Evolutionary conservation across 169 alveolate species (phyloP), one percentile per base, ranked within the genome.

Genomic region (Plasmodium fragile): DNA sequence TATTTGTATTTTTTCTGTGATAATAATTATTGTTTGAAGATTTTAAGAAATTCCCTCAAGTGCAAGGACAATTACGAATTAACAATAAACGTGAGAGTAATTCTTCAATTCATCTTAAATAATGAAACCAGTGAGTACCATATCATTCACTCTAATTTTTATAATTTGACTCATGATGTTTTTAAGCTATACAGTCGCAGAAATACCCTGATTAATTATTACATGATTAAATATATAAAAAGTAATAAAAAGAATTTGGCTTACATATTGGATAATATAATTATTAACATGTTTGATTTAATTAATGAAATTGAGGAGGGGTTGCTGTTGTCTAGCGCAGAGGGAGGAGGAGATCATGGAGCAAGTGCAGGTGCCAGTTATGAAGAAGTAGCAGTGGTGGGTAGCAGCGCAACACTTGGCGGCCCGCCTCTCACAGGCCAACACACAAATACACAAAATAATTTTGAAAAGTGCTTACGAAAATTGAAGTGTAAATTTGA

Each of bases 231-330:
- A 34, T 89, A 22, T 45, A 53, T 89, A 36, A 89, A 59, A 16
- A 25, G 16, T 0, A 89, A 89, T 11, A 89, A 89, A 25, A 65
- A 77, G 45, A 89, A 80, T 8, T 30, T 89, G 5, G 43, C 94
- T 0, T 89, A 89, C 43, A 89, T 89, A 13, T 89, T 89, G 45
- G 94, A 89, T 18, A 41, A 59, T 11, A 89, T 89, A 41, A 77
- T 89, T 28, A 89, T 89, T 4, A 39, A 82, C 8, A 89, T 89
- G 94, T 89, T 89, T 28, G 94, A 89, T 53, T 45, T 89, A 18
- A 79, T 89, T 3, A 41, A 5, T 25, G 43, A 69, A 11, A 80
- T 89, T n/a, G 94, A 89, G 71, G 30, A 41, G 18, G 32, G 81
- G 7, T 39, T 39, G n/a, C n/a, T 79, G 5, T 25, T 10, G 0